A percentile compares a stretch with the other conserved stretches of the same genome.
These are phyloP conservation scores for Lipomyces yamanashiensis DNA, from an alignment of 805 yeast genomes.

Conservation along the genomic window DNA sequence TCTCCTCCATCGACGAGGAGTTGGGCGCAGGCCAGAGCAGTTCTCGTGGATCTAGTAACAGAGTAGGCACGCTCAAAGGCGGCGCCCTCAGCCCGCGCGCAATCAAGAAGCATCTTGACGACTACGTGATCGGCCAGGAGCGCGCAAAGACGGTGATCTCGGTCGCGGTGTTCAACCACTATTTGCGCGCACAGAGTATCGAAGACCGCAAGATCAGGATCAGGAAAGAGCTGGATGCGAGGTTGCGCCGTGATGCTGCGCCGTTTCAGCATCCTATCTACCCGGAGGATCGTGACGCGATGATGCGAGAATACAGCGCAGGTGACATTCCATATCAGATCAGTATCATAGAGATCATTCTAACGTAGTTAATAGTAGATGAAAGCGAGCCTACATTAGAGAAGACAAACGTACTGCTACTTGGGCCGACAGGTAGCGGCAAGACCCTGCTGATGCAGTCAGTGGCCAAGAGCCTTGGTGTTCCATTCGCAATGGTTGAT, in stretches of 20 bases:
- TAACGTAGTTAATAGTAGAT: slow-evolving; percentile 42
- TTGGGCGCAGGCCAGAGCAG: slow-evolving; percentile 1
- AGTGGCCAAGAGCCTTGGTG: slow-evolving; percentile 56
- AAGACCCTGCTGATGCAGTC: slow-evolving; percentile 63
- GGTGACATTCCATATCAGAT: slow-evolving; percentile 3
- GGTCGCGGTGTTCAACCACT: slow-evolving; percentile 66
- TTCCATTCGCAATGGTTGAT: slow-evolving; percentile 63
- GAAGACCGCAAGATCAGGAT: slow-evolving; percentile 21
- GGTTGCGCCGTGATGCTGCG: slow-evolving; percentile 26
- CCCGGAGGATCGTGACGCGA: slow-evolving; percentile 11
- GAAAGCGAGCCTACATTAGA: slow-evolving; percentile 51
- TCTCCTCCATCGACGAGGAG: slow-evolving; percentile 9
- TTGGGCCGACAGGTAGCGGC: slow-evolving; percentile 69
- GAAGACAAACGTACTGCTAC: slow-evolving; percentile 59
- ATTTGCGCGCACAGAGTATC: slow-evolving; percentile 47
- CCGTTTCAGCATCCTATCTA: slow-evolving; percentile 13
- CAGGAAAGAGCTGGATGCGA: slow-evolving; percentile 19
- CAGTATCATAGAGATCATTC: neutral
- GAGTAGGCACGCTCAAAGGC: neutral
- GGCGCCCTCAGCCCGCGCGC: slow-evolving; percentile 37
- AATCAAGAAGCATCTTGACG: slow-evolving; percentile 54
- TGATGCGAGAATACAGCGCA: neutral
- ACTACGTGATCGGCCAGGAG: slow-evolving; percentile 61
- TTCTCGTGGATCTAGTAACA: neutral
- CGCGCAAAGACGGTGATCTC: slow-evolving; percentile 61